Base-by-base conservation (phyloP, 176 grass and related monocot species). In the Musa schizocarpa region DNA sequence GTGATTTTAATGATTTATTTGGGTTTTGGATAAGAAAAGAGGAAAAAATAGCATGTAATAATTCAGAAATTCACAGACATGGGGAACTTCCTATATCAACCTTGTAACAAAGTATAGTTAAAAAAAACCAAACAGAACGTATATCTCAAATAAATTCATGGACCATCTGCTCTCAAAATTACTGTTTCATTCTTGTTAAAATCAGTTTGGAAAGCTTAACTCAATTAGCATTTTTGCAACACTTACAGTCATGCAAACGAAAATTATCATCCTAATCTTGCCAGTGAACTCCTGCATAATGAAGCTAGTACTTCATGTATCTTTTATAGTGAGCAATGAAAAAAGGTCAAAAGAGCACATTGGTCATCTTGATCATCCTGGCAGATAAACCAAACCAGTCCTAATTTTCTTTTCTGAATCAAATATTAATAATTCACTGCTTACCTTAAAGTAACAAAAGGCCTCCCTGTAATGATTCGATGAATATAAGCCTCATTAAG, bases 371-470 rank as follows among this genome's bases (percentile, higher is more conserved):
- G 16, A 9, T 50, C 34, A 43, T 6, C 34, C 34, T 69, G 67
- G 7, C 67, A 9, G 14, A 12, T 43, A 50, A 19, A 49, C 8
- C 9, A 69, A 69, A 50, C 16, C 16, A 52, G 21, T 50, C 8
- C 0, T 20, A 70, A 9, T 50, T 8, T 50, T 50, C n/a, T 3
- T 21, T 51, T 1, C 17, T 13, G 3, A 27, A 2, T 50, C 21
- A 51, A n/a, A 25, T 20, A 14, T 34, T 48, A 7, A 43, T 25
- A 68, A 23, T 63, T 12, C 21, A 59, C 62, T 14, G 62, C 75
- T 74, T 87, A 99, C 96, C 91, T 99, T 52, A 99, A 48, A 52
- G 96, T 91, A 22, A 76, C 86, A 89, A 98, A 99, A 73, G 96
- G 80, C 71, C 70, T 94, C 34, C 90, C 88, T 0, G 86, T 92